Base-by-base conservation (phyloP, 2,329 filamentous ascomycete genomes). In the Fusarium sp. region DNA sequence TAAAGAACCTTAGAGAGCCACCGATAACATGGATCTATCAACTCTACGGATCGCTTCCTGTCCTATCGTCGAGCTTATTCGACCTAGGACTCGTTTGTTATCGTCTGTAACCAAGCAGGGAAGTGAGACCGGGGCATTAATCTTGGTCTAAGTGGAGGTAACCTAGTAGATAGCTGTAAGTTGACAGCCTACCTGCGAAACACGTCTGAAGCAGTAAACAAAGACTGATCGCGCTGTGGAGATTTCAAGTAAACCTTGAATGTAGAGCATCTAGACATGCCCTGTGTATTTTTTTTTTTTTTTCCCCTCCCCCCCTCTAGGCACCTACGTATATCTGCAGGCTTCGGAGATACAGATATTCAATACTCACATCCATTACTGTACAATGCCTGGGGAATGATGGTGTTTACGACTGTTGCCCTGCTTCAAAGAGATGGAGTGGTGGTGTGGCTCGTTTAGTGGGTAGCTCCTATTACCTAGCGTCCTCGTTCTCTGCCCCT, bases 11-110 rank as follows among this genome's bases (percentile, higher is more conserved):
- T 11, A 29, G 48, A 57, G 62, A 59, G 56, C 64, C 54, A 59
- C 65, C 61, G 70, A 71, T 70, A 67, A 70, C 58, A 57, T 72
- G 68, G 65, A 61, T 64, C 60, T 57, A 65, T 62, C 34, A 44
- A 51, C 44, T 58, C 53, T 8, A 55, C 59, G 67, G 67, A 51
- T 61, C 47, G 53, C 60, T 65, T 71, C 68, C 59, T 65, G 34
- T 44, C 67, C 58, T 68, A 60, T 65, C 41, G 56, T 54, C 16
- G 25, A 54, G 48, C 55, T 71, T 53, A 53, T 53, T 53, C 49
- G 53, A 69, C 53, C 69, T 61, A 60, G 71, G 60, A 65, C 52
- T 47, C 42, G 62, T 60, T 67, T 41, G 61, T 59, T 67, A 46
- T 65, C 49, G 44, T 51, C 63, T 27, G 30, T 42, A 53, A 56